Base-by-base conservation (phyloP, 2,329 filamentous ascomycete species). In the Anthostomella pinea region DNA sequence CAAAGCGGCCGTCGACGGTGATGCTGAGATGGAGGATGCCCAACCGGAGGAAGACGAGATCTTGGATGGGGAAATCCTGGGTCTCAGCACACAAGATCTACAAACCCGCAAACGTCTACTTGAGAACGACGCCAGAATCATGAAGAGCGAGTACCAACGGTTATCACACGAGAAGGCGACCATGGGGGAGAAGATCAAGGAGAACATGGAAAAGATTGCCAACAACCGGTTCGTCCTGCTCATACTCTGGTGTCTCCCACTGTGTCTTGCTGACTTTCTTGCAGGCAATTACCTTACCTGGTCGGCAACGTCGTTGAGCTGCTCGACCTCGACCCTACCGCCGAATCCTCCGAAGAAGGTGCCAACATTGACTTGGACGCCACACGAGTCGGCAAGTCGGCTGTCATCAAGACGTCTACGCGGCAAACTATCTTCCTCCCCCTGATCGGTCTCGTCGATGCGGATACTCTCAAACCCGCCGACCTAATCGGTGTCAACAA, bases 181-280 rank as follows among this genome's bases (percentile, higher is more conserved):
- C 31, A 98, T 98, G 93, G 82, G 83, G 40, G 91, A 97, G 67
- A 97, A 96, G 75, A 97, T 98, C 67, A 97, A 96, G 76, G 93
- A 98, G 63, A 98, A 98, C 60, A 71, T 87, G 58, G 94, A 98
- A 54, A 98, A 98, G 79, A 98, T 98, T 58, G 90, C 94, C 52
- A 97, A 98, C 69, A 98, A 98, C 73, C 81, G 89, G 90, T 95
- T 72, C 51, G 75, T 53, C 41, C 48, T 35, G 16, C 27, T 17
- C 21, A 33, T 11, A 30, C 35, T 14, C 15, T 21, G 15, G 22
- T 18, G 33, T 28, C 15, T 27, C 25, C 18, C n/a, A 23, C 8
- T 6, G n/a, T 17, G 23, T 14, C 30, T 34, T 18, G 30, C 45
- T 52, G 39, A 49, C 32, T 24, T 18, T 27, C 25, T 16, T 32